Base-by-base conservation (phyloP, 2,329 filamentous ascomycete species). In the Fusarium devonianum region DNA sequence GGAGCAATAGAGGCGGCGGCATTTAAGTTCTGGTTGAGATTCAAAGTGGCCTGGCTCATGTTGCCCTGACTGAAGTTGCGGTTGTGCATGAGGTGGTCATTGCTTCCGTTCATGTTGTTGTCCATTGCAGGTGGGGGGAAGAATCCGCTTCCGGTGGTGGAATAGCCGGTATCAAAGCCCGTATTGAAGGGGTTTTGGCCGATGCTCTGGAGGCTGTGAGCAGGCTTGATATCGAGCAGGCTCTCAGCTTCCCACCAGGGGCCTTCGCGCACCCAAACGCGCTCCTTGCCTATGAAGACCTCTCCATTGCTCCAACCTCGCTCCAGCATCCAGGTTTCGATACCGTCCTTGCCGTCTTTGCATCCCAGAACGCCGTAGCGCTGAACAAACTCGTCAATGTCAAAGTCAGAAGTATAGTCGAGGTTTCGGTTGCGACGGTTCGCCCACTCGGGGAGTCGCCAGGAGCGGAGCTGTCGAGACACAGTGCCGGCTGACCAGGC, bases 171-270 rank as follows among this genome's bases (percentile, higher is more conserved):
- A 22, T 92, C 90, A 58, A 92, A 82, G 4, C 69, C 70, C 5
- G 64, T 66, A 34, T 61, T 66, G 36, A 74, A 74, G 1, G 72
- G 72, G 51, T 82, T 82, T 33, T 75, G 80, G 19, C 79, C 78
- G 19, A 73, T 66, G 7, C 60, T 64, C 7, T 67, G 69, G 17
- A 69, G 51, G 33, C 71, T 71, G 29, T 85, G 82, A 42, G 81
- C 77, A 2, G 87, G 84, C 72, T 94, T 93, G 64, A 95, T 79
- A 66, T 99, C 94, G 19, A 97, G 85, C 89, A 97, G 96, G 53
- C 84, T 90, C 74, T 99, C 94, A 5, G 92, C 93, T 72, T 97
- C 93, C 93, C 93, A 97, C 93, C 94, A 99, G 2, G 92, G 89
- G 48, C 78, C 82, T 72, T 99, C 94, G 38, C 93, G 85, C 78